Percentiles rank a stretch among this genome's conserved stretches.
These are phyloP conservation scores for Poa pratensis DNA, from an alignment of 176 grass and related monocot genomes.

Conservation along the genomic window DNA sequence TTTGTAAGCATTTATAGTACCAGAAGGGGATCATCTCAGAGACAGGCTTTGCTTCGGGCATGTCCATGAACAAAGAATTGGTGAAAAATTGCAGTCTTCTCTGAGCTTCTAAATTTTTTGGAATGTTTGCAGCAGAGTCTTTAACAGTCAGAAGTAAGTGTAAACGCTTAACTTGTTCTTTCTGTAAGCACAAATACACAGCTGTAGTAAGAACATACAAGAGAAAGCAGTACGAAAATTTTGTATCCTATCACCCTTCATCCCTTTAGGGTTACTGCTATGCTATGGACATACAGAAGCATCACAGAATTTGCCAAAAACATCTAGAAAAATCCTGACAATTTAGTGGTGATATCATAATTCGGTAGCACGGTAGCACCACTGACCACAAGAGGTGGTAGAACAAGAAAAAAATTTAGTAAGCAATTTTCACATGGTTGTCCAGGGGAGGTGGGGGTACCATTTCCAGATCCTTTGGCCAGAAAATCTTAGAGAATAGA, in stretches of 20 bases:
- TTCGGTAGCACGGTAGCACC: not conserved
- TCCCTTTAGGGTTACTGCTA: not conserved
- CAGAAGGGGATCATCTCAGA: conserved; percentile 97
- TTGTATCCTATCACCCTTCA: not conserved
- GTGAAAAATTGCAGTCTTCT: conserved; percentile 93
- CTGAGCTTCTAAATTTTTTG: conserved; percentile 86
- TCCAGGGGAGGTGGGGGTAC: conserved; percentile 56
- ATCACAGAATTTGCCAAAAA: not conserved
- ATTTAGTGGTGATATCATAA: not conserved
- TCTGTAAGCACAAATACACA: conserved; percentile 55
- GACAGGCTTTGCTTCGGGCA: conserved; percentile 82
- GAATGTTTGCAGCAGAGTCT: conserved; percentile 89
- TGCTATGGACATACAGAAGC: not conserved
- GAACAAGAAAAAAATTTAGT: not conserved
- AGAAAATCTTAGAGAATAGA: conserved; percentile 78
- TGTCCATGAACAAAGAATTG: conserved; percentile 95
- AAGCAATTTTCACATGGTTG: not conserved
- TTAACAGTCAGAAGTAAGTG: conserved; percentile 96
- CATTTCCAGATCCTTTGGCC: conserved; percentile 80
- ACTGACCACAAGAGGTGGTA: not conserved
- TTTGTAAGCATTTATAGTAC: conserved; percentile 50
- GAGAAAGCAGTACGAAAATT: not conserved
- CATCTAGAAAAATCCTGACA: not conserved
- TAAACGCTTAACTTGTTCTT: conserved; percentile 87
- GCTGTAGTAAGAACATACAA: not conserved